Evolutionary conservation across 345 rosid species (phyloP), one percentile per base, ranked within the genome.

Genomic region (Cardamine chenopodiifolia): DNA sequence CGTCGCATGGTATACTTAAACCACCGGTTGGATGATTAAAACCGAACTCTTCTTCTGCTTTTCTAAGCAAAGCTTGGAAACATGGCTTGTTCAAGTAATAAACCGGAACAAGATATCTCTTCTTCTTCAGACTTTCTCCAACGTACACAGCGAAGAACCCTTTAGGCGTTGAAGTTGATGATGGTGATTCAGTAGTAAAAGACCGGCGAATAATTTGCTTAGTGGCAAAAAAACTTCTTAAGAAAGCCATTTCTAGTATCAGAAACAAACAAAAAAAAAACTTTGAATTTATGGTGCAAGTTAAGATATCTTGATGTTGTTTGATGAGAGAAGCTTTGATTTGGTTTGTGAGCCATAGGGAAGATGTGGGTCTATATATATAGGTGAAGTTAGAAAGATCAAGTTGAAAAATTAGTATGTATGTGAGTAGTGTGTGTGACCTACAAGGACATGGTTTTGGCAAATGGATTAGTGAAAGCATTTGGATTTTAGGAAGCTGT

Each of bases 1-100:
- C 83, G 18, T 57, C 72, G 54, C 83, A 83, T 6, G 86, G 83
- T 59, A 83, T 29, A 50, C 81, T 81, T 11, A 83, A 74, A 34
- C 82, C 79, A 14, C 80, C 88, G 64, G 77, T 74, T 37, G 78
- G 82, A 35, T 75, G 72, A 66, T 74, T 35, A 78, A 78, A 86
- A 26, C 82, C 79, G 14, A 80, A 82, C 62, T 85, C 86, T 76
- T 85, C 82, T 65, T 86, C 84, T 18, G 82, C 79, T 62, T 80
- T 60, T 14, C 82, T 62, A 14, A 79, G 35, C 79, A 81, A 71
- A 35, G 37, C 76, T 31, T 80, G 84, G 47, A 86, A 85, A 23
- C 82, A 71, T 67, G 78, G 83, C 12, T 74, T 68, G 55, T 67
- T 82, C 69, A 76, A 54, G 66, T 73, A 82, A 14, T 60, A 78